Conservation (phyloP, 2,329 filamentous ascomycete genomes). For the Stemphylium lycopersici region DNA sequence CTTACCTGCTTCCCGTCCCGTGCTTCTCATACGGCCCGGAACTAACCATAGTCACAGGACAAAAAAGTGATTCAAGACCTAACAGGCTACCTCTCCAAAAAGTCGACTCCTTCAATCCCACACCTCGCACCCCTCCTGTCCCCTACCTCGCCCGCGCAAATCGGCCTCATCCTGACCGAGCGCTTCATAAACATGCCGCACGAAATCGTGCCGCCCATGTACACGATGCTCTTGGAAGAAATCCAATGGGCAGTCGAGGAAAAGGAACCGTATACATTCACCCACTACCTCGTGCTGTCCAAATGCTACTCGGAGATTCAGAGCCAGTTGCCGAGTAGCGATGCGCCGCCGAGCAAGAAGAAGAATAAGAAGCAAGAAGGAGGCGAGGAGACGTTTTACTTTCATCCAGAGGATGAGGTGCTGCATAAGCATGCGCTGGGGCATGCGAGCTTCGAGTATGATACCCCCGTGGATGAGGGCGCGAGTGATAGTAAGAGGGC, state of each 20-base stretch:
- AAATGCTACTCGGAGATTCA: conserved; percentile 92
- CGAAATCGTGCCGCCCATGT: conserved; percentile 91
- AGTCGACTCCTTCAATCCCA: conserved; percentile 58
- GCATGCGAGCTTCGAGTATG: conserved; percentile 75
- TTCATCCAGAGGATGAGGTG: conserved; percentile 95
- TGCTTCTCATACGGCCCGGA: neutral
- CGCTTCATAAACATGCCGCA: conserved; percentile 96
- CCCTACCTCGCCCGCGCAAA: conserved; percentile 54
- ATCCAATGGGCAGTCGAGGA: conserved; percentile 86
- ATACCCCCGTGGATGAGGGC: conserved; percentile 76
- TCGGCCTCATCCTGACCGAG: conserved; percentile 90
- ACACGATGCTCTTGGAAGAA: conserved; percentile 92
- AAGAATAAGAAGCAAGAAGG: conserved; percentile 47
- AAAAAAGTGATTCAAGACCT: conserved; percentile 75
- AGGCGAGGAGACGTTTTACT: conserved; percentile 73
- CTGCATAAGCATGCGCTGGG: conserved; percentile 77
- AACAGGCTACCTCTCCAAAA: conserved; percentile 70
- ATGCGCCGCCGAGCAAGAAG: conserved; percentile 50
- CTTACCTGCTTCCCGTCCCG: too few relatives aligned
- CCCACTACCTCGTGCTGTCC: conserved; percentile 88
- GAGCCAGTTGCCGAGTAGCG: conserved; percentile 70
- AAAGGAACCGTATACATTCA: conserved; percentile 89
- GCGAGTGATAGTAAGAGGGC: conserved; percentile 90
- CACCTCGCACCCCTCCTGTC: conserved; percentile 48
- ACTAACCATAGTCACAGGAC: conserved; percentile 52